Conservation (phyloP, 371 early-diverging fungal genomes). For the Gilbertella persicaria region DNA sequence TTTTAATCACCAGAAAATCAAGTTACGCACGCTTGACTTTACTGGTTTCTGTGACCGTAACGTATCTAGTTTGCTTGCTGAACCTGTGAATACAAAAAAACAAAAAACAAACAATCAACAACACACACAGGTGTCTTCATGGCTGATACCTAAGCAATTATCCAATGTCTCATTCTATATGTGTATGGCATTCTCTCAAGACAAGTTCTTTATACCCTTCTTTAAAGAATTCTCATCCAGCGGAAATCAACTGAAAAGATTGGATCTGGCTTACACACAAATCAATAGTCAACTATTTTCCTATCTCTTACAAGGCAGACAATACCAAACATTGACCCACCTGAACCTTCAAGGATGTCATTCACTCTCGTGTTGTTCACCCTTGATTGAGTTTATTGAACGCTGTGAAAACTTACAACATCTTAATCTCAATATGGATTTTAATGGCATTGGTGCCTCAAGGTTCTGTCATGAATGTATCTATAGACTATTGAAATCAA, state of each 20-base stretch:
- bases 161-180: conserved; percentile 36
- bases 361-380: conserved; percentile 32
- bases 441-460: conserved; percentile 25
- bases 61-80: conserved; percentile 17
- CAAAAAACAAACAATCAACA: background rate
- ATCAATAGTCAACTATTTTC: conserved; percentile 28
- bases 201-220: conserved; percentile 38
- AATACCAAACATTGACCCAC: conserved; percentile 22
- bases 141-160: conserved; percentile 24
- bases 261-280: conserved; percentile 40
- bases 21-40: conserved; percentile 29
- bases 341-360: conserved; percentile 37
- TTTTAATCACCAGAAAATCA: conserved; percentile 20
- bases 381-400: conserved; percentile 15
- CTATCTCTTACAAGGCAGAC: conserved; percentile 12
- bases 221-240: conserved; percentile 20
- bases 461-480: conserved; percentile 33
- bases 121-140: background rate
- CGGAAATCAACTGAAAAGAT: conserved; percentile 17
- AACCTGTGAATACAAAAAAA: conserved; percentile 17
- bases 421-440: conserved; percentile 34
- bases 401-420: conserved; percentile 14
- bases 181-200: conserved; percentile 37
- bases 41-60: conserved; percentile 36
- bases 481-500: background rate